A percentile compares a stretch with the other conserved stretches of the same genome.
These are phyloP conservation scores for Selaginella moellendorffii DNA, from an alignment of 75 land plant genomes.

Conservation along the genomic window DNA sequence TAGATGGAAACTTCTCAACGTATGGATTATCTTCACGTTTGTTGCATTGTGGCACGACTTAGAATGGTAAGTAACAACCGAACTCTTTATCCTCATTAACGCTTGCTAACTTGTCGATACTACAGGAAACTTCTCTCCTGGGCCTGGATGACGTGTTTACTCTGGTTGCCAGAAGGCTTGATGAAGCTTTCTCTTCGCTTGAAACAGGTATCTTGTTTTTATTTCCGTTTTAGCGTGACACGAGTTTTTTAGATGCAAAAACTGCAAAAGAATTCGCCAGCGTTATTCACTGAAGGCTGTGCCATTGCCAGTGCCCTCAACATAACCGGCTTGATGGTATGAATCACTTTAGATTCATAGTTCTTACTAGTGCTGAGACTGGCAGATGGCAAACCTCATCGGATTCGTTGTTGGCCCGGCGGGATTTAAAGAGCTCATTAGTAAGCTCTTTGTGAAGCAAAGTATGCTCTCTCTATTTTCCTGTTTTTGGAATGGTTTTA, in stretches of 20 bases:
- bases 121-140: slow-evolving; percentile 96
- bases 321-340: slow-evolving; percentile 82
- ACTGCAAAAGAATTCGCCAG: slow-evolving; percentile 22
- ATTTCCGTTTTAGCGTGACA: not conserved
- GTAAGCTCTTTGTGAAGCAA: slow-evolving; percentile 41
- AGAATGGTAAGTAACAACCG: slow-evolving; percentile 47
- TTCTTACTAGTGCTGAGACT: not conserved
- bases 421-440: slow-evolving; percentile 48
- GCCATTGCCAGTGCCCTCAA: slow-evolving; percentile 84
- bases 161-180: slow-evolving; percentile 70
- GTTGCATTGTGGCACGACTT: slow-evolving; percentile 96
- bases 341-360: not conserved
- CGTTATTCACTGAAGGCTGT: slow-evolving; percentile 42
- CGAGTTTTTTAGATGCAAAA: slow-evolving; percentile 27
- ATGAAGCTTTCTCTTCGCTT: slow-evolving; percentile 37
- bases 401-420: slow-evolving; percentile 93
- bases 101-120: not conserved
- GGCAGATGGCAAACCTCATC: slow-evolving; percentile 83
- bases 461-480: slow-evolving; percentile 23
- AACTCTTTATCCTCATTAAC: not conserved
- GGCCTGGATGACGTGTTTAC: slow-evolving; percentile 96
- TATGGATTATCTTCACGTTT: slow-evolving; percentile 91
- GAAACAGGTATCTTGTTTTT: slow-evolving; percentile 25
- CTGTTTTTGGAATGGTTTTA: not conserved
- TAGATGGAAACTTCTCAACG: slow-evolving; percentile 50